Evolutionary conservation across 306 rosid species (phyloP).

Genomic region (Arachis hypogaea): DNA sequence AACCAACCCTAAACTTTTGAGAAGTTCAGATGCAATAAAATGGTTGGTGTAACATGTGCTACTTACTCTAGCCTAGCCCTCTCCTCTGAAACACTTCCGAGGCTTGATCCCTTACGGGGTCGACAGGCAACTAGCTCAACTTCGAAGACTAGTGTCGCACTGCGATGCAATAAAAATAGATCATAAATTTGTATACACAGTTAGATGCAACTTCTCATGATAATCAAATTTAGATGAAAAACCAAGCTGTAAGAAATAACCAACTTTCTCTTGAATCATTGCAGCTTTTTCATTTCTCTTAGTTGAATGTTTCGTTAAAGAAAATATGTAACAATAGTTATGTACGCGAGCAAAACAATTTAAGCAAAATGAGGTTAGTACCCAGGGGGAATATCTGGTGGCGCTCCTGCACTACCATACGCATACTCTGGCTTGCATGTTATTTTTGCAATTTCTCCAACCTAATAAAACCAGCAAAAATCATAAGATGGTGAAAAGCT

Average conservation of each 20-base stretch:
- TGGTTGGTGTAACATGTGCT: not conserved
- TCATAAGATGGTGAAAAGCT: conserved; percentile 22
- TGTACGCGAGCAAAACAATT: conserved; percentile 9
- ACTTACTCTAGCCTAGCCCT: conserved; percentile 96
- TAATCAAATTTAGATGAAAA: not conserved
- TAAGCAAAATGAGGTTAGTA: conserved; percentile 42
- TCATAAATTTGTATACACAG: not conserved
- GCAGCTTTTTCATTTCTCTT: not conserved
- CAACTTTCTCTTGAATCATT: not conserved
- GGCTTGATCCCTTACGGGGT: conserved; percentile 88
- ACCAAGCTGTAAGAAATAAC: conserved; percentile 1
- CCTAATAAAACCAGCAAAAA: conserved; percentile 52
- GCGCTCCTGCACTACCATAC: conserved; percentile 92
- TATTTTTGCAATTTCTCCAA: conserved; percentile 88
- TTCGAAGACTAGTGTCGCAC: conserved; percentile 89
- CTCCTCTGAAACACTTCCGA: conserved; percentile 91
- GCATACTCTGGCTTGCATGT: conserved; percentile 95
- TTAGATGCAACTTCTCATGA: conserved; percentile 17
- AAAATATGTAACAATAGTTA: not conserved
- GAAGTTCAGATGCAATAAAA: not conserved
- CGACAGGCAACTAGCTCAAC: conserved; percentile 90
- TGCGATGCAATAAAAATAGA: conserved; percentile 41
- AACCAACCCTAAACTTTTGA: not conserved
- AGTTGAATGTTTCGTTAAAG: not conserved
- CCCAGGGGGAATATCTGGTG: conserved; percentile 96